These are phyloP conservation scores for Puccinia horiana DNA, from an alignment of 1,284 basidiomycete genomes.

Conservation along the genomic window DNA sequence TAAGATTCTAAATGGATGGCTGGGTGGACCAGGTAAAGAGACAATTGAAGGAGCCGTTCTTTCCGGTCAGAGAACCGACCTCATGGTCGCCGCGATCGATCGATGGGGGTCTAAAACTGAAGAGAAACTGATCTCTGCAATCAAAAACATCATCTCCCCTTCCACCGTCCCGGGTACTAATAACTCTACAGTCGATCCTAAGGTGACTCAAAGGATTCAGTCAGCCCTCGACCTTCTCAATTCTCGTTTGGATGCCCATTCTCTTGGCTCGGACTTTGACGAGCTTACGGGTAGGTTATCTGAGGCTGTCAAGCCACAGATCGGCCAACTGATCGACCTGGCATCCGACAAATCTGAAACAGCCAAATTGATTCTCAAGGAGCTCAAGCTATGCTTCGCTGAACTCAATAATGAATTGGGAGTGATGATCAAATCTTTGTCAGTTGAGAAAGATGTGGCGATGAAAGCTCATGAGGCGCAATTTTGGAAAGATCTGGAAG, in stretches of 20 bases:
- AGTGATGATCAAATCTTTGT: not conserved
- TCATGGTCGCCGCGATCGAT: conserved; percentile 14
- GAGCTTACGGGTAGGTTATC: conserved; percentile 70
- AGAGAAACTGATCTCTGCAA: conserved; percentile 15
- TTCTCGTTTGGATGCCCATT: not conserved
- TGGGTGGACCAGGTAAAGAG: conserved; percentile 1
- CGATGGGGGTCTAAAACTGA: conserved; percentile 20
- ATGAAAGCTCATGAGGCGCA: not conserved
- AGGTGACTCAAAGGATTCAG: not conserved
- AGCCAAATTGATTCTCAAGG: conserved; percentile 72
- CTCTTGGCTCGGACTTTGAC: conserved; percentile 71
- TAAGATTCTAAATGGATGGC: conserved; percentile 20
- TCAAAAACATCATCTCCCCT: not conserved
- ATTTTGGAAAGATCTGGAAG: conserved; percentile 18
- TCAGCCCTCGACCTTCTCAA: conserved; percentile 16
- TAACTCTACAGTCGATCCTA: not conserved
- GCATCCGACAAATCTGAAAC: conserved; percentile 81
- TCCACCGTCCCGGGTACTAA: not conserved
- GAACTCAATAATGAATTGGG: conserved; percentile 57
- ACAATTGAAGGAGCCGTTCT: not conserved
- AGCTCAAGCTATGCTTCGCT: conserved; percentile 69
- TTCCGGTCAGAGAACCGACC: conserved; percentile 1
- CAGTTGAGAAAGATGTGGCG: not conserved
- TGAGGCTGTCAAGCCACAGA: conserved; percentile 80
- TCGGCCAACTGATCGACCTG: conserved; percentile 78